Evolutionary conservation across 2,329 filamentous ascomycete genomes (phyloP), one percentile per base, ranked within the genome.

Genomic region (Alternaria sp.): DNA sequence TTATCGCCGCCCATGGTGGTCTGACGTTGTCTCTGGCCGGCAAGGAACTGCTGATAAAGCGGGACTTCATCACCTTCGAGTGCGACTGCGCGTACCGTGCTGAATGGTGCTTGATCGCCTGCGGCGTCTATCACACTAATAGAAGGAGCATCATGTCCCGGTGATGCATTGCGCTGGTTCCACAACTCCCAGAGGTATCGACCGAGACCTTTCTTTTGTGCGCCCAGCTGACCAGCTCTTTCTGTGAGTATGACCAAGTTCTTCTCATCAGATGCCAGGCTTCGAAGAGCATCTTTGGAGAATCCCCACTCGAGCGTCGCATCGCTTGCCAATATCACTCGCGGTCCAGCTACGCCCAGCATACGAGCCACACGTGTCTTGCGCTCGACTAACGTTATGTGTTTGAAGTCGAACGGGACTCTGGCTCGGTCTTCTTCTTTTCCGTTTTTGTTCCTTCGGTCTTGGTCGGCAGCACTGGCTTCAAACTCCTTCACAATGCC

Each of bases 281-380:
- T 85, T 64, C 87, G 88, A 49, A 99, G 81, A 0, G 94, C 84
- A 54, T 94, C 89, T 71, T 91, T 92, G 0, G 95, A 96, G 73
- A 97, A 96, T 0, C 95, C 95, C 95, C 95, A 99, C 70, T 97
- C 93, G 20, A 98, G 81, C 30, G 92, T 96, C 4, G 89, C 87
- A 75, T 98, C 94, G 68, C 93, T 97, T 3, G 95, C 94, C 57
- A 99, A 83, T 52, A 99, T 95, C 16, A 99, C 93, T 54, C 89
- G 79, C 73, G 88, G 85, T 22, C 81, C 82, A 46, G 78, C 75
- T 20, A 83, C 68, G 84, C 81, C 59, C 9, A 90, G 75, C 57
- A 95, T 84, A 69, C 88, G 90, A 54, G 92, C 88, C 11, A 98
- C 85, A 76, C 94, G 92, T 7, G 89, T 89, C 75, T 88, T 92